Conservation (phyloP, 495 filamentous ascomycete species). For the Penicillium lividum region DNA sequence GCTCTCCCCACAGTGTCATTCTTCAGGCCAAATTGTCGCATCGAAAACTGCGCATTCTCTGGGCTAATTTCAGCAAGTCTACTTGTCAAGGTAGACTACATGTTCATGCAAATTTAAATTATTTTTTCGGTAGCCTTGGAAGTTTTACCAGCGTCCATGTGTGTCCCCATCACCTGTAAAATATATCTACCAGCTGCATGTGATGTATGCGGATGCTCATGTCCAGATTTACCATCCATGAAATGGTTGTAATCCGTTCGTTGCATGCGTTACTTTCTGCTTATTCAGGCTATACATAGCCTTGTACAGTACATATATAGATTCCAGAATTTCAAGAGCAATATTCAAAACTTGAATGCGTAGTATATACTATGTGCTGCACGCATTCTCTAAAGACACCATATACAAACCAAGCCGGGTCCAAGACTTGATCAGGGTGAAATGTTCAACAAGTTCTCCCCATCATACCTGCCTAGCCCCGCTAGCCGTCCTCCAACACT, state of each 20-base stretch:
- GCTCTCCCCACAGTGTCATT: not conserved
- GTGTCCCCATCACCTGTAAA: too few species aligned
- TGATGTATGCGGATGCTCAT: too few species aligned
- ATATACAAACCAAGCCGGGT: conserved; percentile 28
- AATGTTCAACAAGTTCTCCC: conserved; percentile 18
- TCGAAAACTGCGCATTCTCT: not conserved
- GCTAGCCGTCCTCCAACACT: conserved; percentile 17
- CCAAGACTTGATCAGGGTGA: conserved; percentile 16
- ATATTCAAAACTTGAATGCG: conserved; percentile 10
- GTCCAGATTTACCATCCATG: too few species aligned
- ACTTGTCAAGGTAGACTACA: not conserved
- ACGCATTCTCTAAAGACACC: conserved; percentile 25
- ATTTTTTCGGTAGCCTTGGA: too few species aligned
- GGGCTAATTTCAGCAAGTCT: not conserved
- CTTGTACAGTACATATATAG: too few species aligned
- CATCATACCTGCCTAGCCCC: conserved; percentile 15
- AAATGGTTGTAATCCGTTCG: too few species aligned
- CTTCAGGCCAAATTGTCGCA: not conserved
- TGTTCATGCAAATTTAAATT: too few species aligned
- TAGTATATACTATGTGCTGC: conserved; percentile 21
- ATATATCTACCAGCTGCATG: too few species aligned
- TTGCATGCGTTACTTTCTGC: too few species aligned
- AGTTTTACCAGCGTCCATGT: too few species aligned
- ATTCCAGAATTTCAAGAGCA: not conserved
- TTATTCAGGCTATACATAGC: too few species aligned